Base-by-base conservation (phyloP, 257 asterid species). In the Salvia splendens region DNA sequence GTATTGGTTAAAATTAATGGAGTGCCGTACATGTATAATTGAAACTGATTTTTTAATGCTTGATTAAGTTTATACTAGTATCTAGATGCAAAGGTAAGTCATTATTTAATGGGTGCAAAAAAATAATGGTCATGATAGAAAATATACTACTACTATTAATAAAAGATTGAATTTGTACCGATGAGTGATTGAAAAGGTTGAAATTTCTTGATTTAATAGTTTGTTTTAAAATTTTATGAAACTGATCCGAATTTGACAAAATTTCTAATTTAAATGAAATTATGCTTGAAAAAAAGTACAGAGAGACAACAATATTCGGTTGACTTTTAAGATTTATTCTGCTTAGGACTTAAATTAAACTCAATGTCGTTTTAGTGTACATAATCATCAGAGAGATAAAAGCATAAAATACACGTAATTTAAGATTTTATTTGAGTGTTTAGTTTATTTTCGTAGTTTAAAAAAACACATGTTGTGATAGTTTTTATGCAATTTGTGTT, bases 301-400 rank as follows among this genome's bases (percentile, higher is more conserved):
- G 38, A 43, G 55, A 35, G 41, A 59, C 79, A 69, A 68, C 82
- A 78, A 81, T 59, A 85, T 83, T 87, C 88, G 76, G 71, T 79
- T 82, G 89, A 75, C 87, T 82, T 84, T 74, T 59, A 70, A 82
- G 64, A 70, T 67, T 42, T 48, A 52, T 40, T 62, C 75, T 36
- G 28, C 35, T 28, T 38, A 38, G 10, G 10, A 70, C 3, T 11
- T 41, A 15, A 45, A 32, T 11, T 42, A 15, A 45, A 32, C 45
- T 10, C 56, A 20, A 15, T 24, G 1, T 24, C 1, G 30, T 1
- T 24, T 24, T 24, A 24, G 30, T 24, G 30, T 43, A 45, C 45
- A 9, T 50, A 61, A 24, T 24, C 30, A 24, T 0, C 30, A 24
- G 30, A 24, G 3, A 2, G 30, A 24, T 24, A 24, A 24, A 24